A percentile compares a stretch with the other conserved stretches of the same genome.
Conservation (phyloP, 2,329 filamentous ascomycete genomes). For the Pseudohalonectria lignicola region DNA sequence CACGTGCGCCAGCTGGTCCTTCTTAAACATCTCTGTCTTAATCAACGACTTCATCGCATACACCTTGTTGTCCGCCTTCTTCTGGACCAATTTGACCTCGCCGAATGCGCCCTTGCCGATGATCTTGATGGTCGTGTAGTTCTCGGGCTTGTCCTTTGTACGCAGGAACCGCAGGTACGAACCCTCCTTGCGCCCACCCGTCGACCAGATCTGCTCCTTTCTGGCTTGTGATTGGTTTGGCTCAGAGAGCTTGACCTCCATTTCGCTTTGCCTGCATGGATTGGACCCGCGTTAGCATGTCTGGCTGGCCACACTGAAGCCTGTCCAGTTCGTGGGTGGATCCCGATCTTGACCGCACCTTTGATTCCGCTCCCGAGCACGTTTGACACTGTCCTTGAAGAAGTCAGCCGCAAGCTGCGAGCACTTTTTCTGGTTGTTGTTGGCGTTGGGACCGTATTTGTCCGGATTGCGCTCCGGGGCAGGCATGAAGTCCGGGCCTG, state of each 20-base stretch:
- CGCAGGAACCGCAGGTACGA: conserved; percentile 90
- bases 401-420: conserved; percentile 71
- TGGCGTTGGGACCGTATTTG: conserved; percentile 54
- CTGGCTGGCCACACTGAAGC: no score
- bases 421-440: conserved; percentile 62
- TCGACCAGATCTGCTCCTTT: conserved; percentile 77
- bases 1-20: conserved; percentile 94
- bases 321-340: neutral
- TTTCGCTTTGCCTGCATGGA: conserved; percentile 77
- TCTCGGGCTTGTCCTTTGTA: conserved; percentile 85
- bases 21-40: conserved; percentile 99
- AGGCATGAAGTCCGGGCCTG: conserved; percentile 59
- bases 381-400: conserved; percentile 97
- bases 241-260: conserved; percentile 77
- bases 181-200: conserved; percentile 77
- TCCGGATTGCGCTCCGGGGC: conserved; percentile 82
- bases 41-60: conserved; percentile 98
- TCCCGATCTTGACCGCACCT: conserved; percentile 64
- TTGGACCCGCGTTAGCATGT: no score
- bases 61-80: conserved; percentile 91
- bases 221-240: conserved; percentile 62
- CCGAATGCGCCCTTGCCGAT: conserved; percentile 99
- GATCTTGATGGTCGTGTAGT: conserved; percentile 94
- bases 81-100: conserved; percentile 94
- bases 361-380: conserved; percentile 88